Base-by-base conservation (phyloP, 2,329 filamentous ascomycete species). In the Sporothrix inflata region DNA sequence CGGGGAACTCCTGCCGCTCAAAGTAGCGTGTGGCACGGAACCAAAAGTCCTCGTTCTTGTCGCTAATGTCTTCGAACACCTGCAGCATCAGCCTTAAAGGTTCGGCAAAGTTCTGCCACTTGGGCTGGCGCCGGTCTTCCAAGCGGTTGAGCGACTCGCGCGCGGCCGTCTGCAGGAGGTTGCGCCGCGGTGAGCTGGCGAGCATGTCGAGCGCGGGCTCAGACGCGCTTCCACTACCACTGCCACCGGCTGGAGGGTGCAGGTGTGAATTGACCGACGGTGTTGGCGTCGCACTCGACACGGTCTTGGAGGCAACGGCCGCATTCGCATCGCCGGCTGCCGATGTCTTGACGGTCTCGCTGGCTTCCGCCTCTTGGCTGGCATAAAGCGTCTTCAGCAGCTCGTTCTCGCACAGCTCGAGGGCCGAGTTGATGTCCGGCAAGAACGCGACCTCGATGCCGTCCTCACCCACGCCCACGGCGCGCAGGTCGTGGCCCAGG, bases 391-490 rank as follows among this genome's bases (percentile, higher is more conserved):
- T 91, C 78, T 92, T 94, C 57, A 99, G 86, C 6, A 98, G 88
- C 77, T 97, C 93, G 77, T 99, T 99, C 79, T 99, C 96, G 81
- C 95, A 98, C 75, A 90, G 93, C 79, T 99, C 96, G 0, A 99
- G 85, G 0, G 95, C 95, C 6, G 93, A 94, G 80, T 99, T 99
- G 70, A 99, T 88, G 75, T 97, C 91, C 55, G 94, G 92, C 76
- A 98, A 93, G 71, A 98, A 89, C 73, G 90, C 87, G 6, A 97
- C 94, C 14, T 91, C 89, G 47, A 90, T 89, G 34, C 89, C 90
- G 65, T 92, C 89, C 55, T 91, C 88, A 55, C 88, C 93, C 1
- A 99, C 85, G 0, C 94, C 95, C 11, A 97, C 94, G 70, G 94
- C 94, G 53, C 92, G 88, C 4, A 99, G 85, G 74, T 91, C 93